Percentiles rank a stretch among this genome's conserved stretches.
Evolutionary conservation across 768 basidiomycete species (phyloP).

Genomic region (Dioszegia crocea): DNA sequence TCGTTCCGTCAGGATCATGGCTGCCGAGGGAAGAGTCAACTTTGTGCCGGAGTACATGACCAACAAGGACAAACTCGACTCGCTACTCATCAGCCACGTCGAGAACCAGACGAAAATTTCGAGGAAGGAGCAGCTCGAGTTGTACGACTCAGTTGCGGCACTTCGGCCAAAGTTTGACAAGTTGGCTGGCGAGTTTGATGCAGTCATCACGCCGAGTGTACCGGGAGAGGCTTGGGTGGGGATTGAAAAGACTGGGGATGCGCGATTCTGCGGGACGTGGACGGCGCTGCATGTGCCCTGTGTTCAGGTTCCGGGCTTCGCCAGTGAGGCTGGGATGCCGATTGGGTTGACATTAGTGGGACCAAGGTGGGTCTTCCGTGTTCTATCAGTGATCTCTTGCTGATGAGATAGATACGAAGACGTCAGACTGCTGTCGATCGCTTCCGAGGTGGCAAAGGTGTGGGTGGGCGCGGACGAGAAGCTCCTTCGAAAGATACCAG

Average conservation of each 20-base stretch:
- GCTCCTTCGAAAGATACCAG: constrained; percentile 1
- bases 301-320: constrained; percentile 44
- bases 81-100: constrained; percentile 24
- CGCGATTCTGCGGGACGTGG: constrained; percentile 40
- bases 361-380: constrained; percentile 7
- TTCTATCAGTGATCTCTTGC: neutral
- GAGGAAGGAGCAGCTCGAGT: constrained; percentile 24
- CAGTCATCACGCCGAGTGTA: constrained; percentile 39
- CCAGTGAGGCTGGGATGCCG: constrained; percentile 37
- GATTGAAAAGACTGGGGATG: constrained; percentile 22
- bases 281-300: constrained; percentile 40
- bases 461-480: constrained; percentile 27
- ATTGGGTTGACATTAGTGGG: constrained; percentile 47
- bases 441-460: constrained; percentile 29
- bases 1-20: constrained; percentile 16
- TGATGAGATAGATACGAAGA: constrained; percentile 35
- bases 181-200: constrained; percentile 39
- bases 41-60: constrained; percentile 40
- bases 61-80: constrained; percentile 17
- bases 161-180: constrained; percentile 40
- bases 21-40: constrained; percentile 29
- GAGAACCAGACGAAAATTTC: constrained; percentile 28
- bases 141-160: constrained; percentile 36
- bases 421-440: constrained; percentile 29
- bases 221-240: constrained; percentile 36